phyloP scores from a whole-genome alignment of 2,329 filamentous ascomycete genomes.

The Fusarium armeniacum region DNA sequence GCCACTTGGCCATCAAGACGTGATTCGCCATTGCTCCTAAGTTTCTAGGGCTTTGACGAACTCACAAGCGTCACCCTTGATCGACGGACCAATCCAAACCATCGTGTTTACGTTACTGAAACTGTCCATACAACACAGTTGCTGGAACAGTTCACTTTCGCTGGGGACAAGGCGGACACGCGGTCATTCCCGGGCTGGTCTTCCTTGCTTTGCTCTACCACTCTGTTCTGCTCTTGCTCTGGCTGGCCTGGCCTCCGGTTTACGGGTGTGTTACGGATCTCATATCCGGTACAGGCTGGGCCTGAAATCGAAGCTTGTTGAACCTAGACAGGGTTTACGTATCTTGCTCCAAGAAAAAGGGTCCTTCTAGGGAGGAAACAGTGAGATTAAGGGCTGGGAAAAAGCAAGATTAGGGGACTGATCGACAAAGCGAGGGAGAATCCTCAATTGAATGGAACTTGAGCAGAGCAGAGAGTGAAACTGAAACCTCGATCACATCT shows the following conservation, averaged over 20 bases:
- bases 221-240: slow-evolving; percentile 2
- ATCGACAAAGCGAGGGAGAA: slow-evolving; percentile 9
- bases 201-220: slow-evolving; percentile 29
- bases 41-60: slow-evolving; percentile 34
- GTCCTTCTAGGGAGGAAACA: slow-evolving; percentile 24
- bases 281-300: slow-evolving; percentile 45
- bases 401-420: slow-evolving; percentile 19
- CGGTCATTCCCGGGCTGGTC: slow-evolving; percentile 46
- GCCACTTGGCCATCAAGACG: slow-evolving; percentile 31
- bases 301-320: slow-evolving; percentile 36
- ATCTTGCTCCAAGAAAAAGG: slow-evolving; percentile 26
- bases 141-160: slow-evolving; percentile 8
- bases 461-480: slow-evolving; percentile 7
- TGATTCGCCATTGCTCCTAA: slow-evolving; percentile 43
- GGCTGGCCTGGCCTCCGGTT: slow-evolving; percentile 29
- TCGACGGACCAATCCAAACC: slow-evolving; percentile 47
- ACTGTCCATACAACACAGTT: slow-evolving; percentile 36
- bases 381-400: slow-evolving; percentile 7
- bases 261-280: slow-evolving; percentile 40
- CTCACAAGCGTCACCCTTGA: slow-evolving; percentile 39
- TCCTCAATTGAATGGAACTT: slow-evolving; percentile 8
- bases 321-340: slow-evolving; percentile 29
- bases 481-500: slow-evolving; percentile 16
- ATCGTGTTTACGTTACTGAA: slow-evolving; percentile 50
- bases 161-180: slow-evolving; percentile 45